Evolutionary conservation across 805 yeast genomes (phyloP), one percentile per base, ranked within the genome.

Genomic region (Cyberlindnera petersonii): DNA sequence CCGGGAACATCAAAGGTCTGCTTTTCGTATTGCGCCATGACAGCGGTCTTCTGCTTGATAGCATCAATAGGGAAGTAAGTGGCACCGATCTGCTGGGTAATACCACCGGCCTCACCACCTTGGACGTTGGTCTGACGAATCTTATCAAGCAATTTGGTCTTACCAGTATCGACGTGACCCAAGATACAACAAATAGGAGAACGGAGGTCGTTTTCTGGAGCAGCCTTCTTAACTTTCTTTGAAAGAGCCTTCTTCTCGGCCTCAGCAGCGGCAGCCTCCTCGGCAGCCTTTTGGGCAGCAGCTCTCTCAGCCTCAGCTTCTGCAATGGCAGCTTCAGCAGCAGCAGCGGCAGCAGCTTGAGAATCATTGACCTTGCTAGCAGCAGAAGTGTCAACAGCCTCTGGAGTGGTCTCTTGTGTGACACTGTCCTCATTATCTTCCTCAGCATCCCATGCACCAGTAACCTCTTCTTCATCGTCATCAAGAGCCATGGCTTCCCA

Each of bases 81-180:
- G 40, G 99, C 99, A 78, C 99, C 99, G 61, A 93, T 93, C 69
- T 93, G 99, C 75, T 93, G 99, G 49, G 99, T 93, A 64, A 93
- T 93, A 72, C 99, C 99, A 72, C 99, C 99, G 40, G 99, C 99
- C 71, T 93, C 99, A 60, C 98, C 99, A 64, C 97, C 99, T 72
- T 93, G 99, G 46, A 93, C 99, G 60, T 93, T 93, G 29, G 98
- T 93, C 71, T 91, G 97, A 71, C 99, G 91, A 53, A 93, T 82
- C 67, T 93, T 93, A 63, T 93, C 99, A 63, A 93, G 74, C 50
- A 93, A 76, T 64, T 93, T 93, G 51, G 99, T 93, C 68, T 93
- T 93, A 81, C 99, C 99, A 42, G 98, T 93, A 75, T 93, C 99
- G 66, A 93, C 99, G 72, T 93, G 99, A 62, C 99, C 99, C 65